phyloP scores from a whole-genome alignment of 2,329 filamentous ascomycete genomes.

The Verticillium albo-atrum region DNA sequence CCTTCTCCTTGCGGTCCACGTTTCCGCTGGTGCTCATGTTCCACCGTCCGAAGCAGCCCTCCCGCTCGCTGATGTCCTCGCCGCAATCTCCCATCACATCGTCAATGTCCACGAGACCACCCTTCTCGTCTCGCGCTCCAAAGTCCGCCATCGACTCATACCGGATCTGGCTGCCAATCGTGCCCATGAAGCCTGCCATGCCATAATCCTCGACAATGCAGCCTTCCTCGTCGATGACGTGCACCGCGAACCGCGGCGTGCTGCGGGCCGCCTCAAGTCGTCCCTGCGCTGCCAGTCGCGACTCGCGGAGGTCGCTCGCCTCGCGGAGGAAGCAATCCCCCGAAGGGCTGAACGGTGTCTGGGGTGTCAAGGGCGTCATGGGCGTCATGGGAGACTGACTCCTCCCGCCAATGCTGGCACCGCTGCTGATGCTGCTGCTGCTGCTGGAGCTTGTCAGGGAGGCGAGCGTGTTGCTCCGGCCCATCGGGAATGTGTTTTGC shows the following conservation, averaged over 20 bases:
- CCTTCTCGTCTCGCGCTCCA: conserved; percentile 51
- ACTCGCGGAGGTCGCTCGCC: conserved; percentile 41
- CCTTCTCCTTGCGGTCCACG: conserved; percentile 41
- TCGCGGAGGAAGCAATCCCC: conserved; percentile 16
- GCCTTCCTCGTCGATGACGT: conserved; percentile 51
- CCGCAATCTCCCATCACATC: conserved; percentile 42
- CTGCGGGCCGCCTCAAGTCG: conserved; percentile 56
- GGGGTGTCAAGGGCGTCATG: conserved; percentile 25
- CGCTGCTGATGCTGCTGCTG: conserved; percentile 10
- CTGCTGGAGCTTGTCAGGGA: conserved; percentile 2
- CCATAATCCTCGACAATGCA: conserved; percentile 45
- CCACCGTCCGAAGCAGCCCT: conserved; percentile 44
- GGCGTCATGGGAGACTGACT: background rate
- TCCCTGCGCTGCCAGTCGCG: conserved; percentile 61
- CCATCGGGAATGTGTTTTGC: background rate
- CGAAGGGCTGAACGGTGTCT: conserved; percentile 25
- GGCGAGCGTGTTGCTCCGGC: background rate
- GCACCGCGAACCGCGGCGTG: conserved; percentile 52
- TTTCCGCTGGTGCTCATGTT: conserved; percentile 31
- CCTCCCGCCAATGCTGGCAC: background rate
- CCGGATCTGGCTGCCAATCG: conserved; percentile 49
- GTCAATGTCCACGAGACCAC: conserved; percentile 48
- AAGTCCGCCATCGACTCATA: conserved; percentile 58
- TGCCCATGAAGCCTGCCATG: conserved; percentile 59
- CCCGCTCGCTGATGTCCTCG: conserved; percentile 33